Percentiles rank a stretch among this genome's conserved stretches.
Conservation (phyloP, 1,139 yeast genomes). For the Arxiozyma telluris region DNA sequence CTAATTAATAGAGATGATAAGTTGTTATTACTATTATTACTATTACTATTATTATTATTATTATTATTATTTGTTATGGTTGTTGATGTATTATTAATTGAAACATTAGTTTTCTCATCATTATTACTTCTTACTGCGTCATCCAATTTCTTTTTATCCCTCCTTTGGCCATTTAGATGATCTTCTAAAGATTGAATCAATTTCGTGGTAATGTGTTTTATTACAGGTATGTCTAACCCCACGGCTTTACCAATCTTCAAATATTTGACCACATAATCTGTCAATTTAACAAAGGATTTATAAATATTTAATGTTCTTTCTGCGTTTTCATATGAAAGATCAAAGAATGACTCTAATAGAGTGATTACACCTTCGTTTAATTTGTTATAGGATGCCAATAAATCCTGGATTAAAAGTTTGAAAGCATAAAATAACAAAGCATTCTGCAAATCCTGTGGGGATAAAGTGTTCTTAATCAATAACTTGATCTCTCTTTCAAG, state of each 20-base stretch:
- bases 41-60: slow-evolving; percentile 14
- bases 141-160: background rate
- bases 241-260: slow-evolving; percentile 86
- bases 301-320: slow-evolving; percentile 77
- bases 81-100: background rate
- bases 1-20: background rate
- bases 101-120: slow-evolving; percentile 44
- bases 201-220: slow-evolving; percentile 95
- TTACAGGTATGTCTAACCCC: slow-evolving; percentile 86
- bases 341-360: slow-evolving; percentile 86
- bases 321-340: slow-evolving; percentile 79
- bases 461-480: slow-evolving; percentile 64
- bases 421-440: slow-evolving; percentile 80
- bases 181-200: slow-evolving; percentile 80
- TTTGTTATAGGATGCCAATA: slow-evolving; percentile 75
- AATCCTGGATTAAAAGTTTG: slow-evolving; percentile 76
- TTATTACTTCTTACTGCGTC: slow-evolving; percentile 45
- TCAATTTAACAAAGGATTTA: slow-evolving; percentile 75
- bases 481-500: slow-evolving; percentile 76
- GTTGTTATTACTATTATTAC: slow-evolving; percentile 7
- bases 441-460: slow-evolving; percentile 60
- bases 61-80: background rate
- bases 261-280: slow-evolving; percentile 80
- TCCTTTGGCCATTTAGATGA: slow-evolving; percentile 40
- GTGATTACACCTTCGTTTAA: slow-evolving; percentile 93